These are phyloP conservation scores for slime mould (Dictyostelium discoideum) DNA, from an alignment of 78 protist genomes.

Conservation along the genomic window DNA sequence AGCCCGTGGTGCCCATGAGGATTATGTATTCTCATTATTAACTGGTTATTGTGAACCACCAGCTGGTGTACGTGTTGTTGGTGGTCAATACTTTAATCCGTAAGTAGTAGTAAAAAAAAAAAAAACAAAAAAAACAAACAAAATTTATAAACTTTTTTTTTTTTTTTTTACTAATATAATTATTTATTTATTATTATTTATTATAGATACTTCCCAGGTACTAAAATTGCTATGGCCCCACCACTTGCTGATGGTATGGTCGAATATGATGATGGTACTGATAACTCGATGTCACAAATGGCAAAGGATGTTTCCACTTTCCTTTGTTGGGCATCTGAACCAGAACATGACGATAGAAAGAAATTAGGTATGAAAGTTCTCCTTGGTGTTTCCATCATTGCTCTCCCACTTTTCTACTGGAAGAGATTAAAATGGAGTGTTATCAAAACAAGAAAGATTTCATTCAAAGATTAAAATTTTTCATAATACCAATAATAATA, in stretches of 20 bases:
- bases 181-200: too few relatives aligned
- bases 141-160: too few relatives aligned
- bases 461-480: slow-evolving; percentile 70
- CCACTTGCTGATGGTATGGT: slow-evolving; percentile 89
- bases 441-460: slow-evolving; percentile 61
- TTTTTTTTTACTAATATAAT: not conserved
- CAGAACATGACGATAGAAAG: slow-evolving; percentile 93
- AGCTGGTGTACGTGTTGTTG: slow-evolving; percentile 83
- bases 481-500: slow-evolving; percentile 27
- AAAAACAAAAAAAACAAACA: too few relatives aligned
- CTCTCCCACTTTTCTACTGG: slow-evolving; percentile 81
- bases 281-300: slow-evolving; percentile 93
- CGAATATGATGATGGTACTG: slow-evolving; percentile 96
- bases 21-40: slow-evolving; percentile 94
- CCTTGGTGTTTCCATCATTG: slow-evolving; percentile 51
- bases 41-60: slow-evolving; percentile 94
- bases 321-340: slow-evolving; percentile 94
- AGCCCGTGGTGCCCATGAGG: slow-evolving; percentile 89
- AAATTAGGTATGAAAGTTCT: slow-evolving; percentile 77
- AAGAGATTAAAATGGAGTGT: slow-evolving; percentile 83
- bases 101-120: not conserved
- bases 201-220: slow-evolving; percentile 85
- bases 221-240: slow-evolving; percentile 93
- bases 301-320: slow-evolving; percentile 95
- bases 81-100: slow-evolving; percentile 91